Evolutionary conservation across 257 asterid species (phyloP).

Genomic region (Voacanga thouarsii): DNA sequence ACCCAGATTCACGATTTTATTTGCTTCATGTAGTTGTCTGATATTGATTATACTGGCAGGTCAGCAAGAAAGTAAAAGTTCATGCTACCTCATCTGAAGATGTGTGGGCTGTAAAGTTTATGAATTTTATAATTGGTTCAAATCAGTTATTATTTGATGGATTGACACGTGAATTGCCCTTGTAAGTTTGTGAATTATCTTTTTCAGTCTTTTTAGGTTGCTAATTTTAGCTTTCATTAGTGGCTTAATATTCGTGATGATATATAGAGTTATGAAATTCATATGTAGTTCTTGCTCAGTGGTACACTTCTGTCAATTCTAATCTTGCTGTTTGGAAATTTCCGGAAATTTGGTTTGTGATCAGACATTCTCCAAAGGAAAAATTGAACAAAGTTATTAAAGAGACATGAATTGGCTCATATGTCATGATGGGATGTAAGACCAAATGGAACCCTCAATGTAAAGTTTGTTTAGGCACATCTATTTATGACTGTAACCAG

Average conservation of each 20-base stretch:
- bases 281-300: not conserved
- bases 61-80: conserved; percentile 56
- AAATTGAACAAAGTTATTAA: not conserved
- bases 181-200: conserved; percentile 51
- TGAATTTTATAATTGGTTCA: conserved; percentile 68
- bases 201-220: not conserved
- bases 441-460: not conserved
- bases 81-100: conserved; percentile 57
- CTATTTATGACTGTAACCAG: not conserved
- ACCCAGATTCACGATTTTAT: not conserved
- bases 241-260: not conserved
- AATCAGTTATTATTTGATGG: conserved; percentile 81
- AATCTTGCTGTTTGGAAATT: not conserved
- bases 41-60: conserved; percentile 43
- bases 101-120: conserved; percentile 69
- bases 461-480: not conserved
- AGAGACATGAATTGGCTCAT: not conserved
- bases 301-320: not conserved
- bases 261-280: not conserved
- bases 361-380: not conserved
- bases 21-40: conserved; percentile 6
- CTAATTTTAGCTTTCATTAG: not conserved
- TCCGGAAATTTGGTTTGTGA: not conserved
- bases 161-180: conserved; percentile 82
- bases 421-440: not conserved